These are phyloP conservation scores for Clitoria ternatea DNA, from an alignment of 306 rosid genomes.

Conservation along the genomic window DNA sequence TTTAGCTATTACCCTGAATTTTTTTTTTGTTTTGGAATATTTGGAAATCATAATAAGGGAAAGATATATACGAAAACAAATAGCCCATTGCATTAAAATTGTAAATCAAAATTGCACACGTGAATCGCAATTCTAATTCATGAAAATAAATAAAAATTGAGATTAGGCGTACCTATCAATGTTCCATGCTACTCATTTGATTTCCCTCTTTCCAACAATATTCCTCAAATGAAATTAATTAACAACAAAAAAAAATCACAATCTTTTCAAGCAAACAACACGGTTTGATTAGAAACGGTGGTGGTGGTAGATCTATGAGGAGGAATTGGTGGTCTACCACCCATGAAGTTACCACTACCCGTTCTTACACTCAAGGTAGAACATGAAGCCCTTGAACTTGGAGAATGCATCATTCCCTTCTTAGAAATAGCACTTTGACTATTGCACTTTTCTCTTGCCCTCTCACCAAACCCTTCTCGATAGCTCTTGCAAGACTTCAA, in stretches of 20 bases:
- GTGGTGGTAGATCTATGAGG: slow-evolving; percentile 32
- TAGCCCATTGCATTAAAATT: background rate
- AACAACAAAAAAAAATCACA: background rate
- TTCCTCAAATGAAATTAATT: background rate
- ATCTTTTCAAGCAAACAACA: slow-evolving; percentile 28
- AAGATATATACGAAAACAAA: background rate
- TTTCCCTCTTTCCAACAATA: background rate
- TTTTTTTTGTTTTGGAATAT: too few relatives aligned
- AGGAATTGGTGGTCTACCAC: slow-evolving; percentile 31
- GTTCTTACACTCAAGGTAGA: slow-evolving; percentile 24
- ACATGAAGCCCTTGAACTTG: slow-evolving; percentile 29
- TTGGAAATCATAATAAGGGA: too few relatives aligned
- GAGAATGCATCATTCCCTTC: slow-evolving; percentile 18
- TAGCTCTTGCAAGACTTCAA: slow-evolving; percentile 37
- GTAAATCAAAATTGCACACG: background rate
- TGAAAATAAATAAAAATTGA: background rate
- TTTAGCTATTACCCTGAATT: too few relatives aligned
- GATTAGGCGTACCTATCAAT: background rate
- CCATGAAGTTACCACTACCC: slow-evolving; percentile 12
- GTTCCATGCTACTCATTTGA: background rate
- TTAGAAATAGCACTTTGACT: slow-evolving; percentile 15
- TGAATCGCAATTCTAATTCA: background rate
- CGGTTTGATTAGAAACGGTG: slow-evolving; percentile 21
- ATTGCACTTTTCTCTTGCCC: background rate
- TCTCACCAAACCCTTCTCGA: slow-evolving; percentile 20